Evolutionary conservation across 83 land plant species (phyloP).

Genomic region (Isoetes engelmannii): DNA sequence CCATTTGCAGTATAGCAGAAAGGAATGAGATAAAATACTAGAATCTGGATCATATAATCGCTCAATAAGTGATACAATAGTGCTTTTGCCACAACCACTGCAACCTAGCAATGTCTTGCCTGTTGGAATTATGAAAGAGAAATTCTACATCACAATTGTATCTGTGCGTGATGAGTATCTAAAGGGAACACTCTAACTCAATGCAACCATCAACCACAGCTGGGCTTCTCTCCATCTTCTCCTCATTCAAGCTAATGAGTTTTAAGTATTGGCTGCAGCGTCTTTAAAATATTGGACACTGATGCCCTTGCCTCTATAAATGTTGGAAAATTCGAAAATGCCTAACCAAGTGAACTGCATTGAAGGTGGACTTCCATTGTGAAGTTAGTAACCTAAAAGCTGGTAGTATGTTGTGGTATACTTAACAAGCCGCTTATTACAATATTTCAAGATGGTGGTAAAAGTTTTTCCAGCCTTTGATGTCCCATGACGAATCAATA

Average conservation of each 20-base stretch:
- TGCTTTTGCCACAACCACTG: conserved; percentile 59
- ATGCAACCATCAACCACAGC: conserved; percentile 30
- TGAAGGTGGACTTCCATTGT: conserved; percentile 3
- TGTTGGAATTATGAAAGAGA: conserved; percentile 41
- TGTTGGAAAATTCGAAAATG: conserved; percentile 64
- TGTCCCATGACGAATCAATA: conserved; percentile 62
- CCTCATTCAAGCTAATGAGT: conserved; percentile 42
- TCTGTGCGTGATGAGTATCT: conserved; percentile 46
- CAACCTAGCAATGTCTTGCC: conserved; percentile 47
- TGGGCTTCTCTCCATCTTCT: conserved; percentile 23
- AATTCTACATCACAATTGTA: conserved; percentile 25
- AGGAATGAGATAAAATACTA: conserved; percentile 15
- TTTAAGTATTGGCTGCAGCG: conserved; percentile 49
- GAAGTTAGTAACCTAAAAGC: conserved; percentile 1
- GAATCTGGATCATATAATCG: conserved; percentile 45
- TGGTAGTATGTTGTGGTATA: background rate
- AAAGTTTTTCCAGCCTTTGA: conserved; percentile 89
- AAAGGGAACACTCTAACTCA: conserved; percentile 34
- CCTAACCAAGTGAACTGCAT: conserved; percentile 37
- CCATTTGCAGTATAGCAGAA: too few species aligned
- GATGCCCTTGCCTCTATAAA: conserved; percentile 75
- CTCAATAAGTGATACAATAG: conserved; percentile 33
- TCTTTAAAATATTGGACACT: conserved; percentile 66
- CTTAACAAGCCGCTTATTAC: conserved; percentile 95
- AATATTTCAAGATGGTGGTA: conserved; percentile 74